Evolutionary conservation across 805 yeast species (phyloP), one percentile per base, ranked within the genome.

Genomic region (Yamadazyma paraphyllophila): DNA sequence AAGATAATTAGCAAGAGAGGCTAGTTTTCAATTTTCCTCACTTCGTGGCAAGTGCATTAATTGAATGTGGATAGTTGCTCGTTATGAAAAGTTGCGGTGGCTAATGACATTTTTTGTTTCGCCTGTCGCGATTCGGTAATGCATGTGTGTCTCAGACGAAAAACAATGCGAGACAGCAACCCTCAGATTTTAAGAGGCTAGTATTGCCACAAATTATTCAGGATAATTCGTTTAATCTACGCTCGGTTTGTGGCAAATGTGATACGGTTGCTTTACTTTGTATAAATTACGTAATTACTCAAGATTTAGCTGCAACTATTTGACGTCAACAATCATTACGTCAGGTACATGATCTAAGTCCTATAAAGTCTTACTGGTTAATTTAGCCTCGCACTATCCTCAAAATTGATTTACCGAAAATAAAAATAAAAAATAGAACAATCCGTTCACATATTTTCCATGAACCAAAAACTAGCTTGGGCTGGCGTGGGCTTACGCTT

Each of bases 11-110:
- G 30, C 12, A 42, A 35, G 20, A 35, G 20, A 29, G 12, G 25
- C 38, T 36, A 17, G 27, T 11, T 14, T 36, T 17, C 20, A 36
- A 12, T 42, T 41, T 41, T 34, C 34, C 31, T 36, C 33, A 10
- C n/a, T 15, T 36, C 46, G 46, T 44, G 46, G 46, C 46, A 44
- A 44, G 46, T 44, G 46, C 32, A 36, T 4, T n/a, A 20, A 26
- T 20, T 12, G 36, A 3, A 34, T 34, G 36, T 27, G 40, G 45
- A 35, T 5, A 42, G 30, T 42, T 35, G 45, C 45, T 42, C n/a
- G 20, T 4, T 12, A n/a, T 17, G 10, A 3, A 17, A 20, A 37
- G 40, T 37, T 30, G 42, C 35, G 27, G 42, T 39, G 42, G 42
- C 42, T 39, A 39, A 13, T 38, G 41, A 15, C 20, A 35, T 13